phyloP scores from a whole-genome alignment of 495 filamentous ascomycete species.

The Aspergillus taichungensis region DNA sequence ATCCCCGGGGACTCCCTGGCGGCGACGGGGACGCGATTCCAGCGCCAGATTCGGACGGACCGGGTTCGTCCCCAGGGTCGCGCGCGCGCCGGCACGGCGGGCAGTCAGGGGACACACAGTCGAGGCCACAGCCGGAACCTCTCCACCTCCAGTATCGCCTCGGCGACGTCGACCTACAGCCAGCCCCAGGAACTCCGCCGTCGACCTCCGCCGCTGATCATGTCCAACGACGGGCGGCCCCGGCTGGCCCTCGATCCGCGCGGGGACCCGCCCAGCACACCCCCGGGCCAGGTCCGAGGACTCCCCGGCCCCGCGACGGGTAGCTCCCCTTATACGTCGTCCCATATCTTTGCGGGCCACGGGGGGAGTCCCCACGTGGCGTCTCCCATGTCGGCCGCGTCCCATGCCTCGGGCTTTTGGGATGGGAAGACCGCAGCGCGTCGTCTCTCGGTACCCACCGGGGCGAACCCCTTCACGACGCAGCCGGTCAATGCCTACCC shows the following conservation, averaged over 20 bases:
- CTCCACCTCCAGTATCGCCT: slow-evolving; percentile 77
- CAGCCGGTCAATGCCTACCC: slow-evolving; percentile 48
- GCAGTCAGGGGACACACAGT: slow-evolving; percentile 56
- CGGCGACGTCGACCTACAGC: slow-evolving; percentile 63
- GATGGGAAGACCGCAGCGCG: slow-evolving; percentile 61
- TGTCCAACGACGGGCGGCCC: slow-evolving; percentile 61
- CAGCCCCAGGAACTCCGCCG: slow-evolving; percentile 52
- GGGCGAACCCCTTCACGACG: slow-evolving; percentile 63
- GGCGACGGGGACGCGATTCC: slow-evolving; percentile 87
- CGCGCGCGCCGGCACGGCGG: slow-evolving; percentile 63
- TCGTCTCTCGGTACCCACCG: slow-evolving; percentile 72
- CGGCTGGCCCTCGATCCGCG: slow-evolving; percentile 55
- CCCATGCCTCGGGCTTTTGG: slow-evolving; percentile 60
- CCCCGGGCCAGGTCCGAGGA: slow-evolving; percentile 36
- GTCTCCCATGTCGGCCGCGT: slow-evolving; percentile 60
- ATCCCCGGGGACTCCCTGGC: slow-evolving; percentile 90
- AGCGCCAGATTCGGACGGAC: slow-evolving; percentile 84
- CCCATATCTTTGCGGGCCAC: slow-evolving; percentile 60
- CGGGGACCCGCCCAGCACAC: slow-evolving; percentile 39
- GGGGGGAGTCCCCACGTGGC: slow-evolving; percentile 61
- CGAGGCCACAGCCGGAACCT: slow-evolving; percentile 77
- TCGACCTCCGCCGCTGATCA: slow-evolving; percentile 74
- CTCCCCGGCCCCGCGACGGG: slow-evolving; percentile 48
- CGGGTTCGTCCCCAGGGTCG: slow-evolving; percentile 66
- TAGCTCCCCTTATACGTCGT: slow-evolving; percentile 50